Base-by-base conservation (phyloP, 345 rosid genomes). In the Eucalyptus polybractea region DNA sequence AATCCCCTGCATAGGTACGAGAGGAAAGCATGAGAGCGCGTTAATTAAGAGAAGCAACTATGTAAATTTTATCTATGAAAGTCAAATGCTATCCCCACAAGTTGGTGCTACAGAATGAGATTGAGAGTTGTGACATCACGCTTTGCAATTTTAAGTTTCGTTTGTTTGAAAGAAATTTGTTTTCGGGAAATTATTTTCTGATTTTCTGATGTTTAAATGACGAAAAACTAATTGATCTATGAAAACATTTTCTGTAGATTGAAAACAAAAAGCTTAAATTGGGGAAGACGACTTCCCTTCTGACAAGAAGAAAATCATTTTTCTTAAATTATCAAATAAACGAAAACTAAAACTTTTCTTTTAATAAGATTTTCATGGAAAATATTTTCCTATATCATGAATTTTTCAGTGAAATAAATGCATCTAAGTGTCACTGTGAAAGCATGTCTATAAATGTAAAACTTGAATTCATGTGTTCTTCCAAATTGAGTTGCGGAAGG, bases 231-330 rank as follows among this genome's bases (percentile, higher is more conserved):
- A 37, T 72, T 2, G 3, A 19, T 37, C 1, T 69, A 17, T 8
- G 13, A 8, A 33, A 33, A 9, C 7, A 0, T 33, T 33, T 69
- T 69, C 4, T 4, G 0, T 31, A 2, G 11, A 69, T 2, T 19
- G 7, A 72, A 72, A 72, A 37, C 8, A 37, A 7, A 22, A 19
- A 37, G 27, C 27, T 19, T 37, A 33, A 69, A 69, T 33, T 9
- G 2, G 13, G 25, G 14, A 4, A 72, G 42, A 72, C 1, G 7
- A 72, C 15, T 37, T 33, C 27, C 40, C 13, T 33, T 72, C 3
- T 3, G 2, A 10, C 12, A 72, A 72, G 45, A 37, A 56, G 44
- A 6, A 72, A 72, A 33, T 72, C 45, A 37, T 24, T 72, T 33
- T 72, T 37, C 12, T 6, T 72, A 72, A 37, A 37, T 21, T 9